A percentile compares a stretch with the other conserved stretches of the same genome.
phyloP scores from a whole-genome alignment of 1,139 yeast species.

The Candida sanyaensis region DNA sequence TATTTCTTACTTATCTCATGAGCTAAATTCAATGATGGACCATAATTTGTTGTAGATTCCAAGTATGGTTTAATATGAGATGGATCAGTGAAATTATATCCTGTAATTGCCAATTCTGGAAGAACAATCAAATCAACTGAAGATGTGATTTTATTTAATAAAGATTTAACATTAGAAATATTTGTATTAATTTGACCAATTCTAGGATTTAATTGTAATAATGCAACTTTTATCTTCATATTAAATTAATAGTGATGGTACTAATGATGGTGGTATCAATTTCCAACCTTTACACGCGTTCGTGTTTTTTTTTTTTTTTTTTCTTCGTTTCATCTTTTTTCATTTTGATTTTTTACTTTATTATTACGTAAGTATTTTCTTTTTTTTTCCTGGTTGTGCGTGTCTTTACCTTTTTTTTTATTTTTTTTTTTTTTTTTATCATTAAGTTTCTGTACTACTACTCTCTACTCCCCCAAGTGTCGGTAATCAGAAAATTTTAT shows the following conservation, averaged over 20 bases:
- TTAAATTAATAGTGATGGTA: neutral
- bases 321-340: too few relatives aligned
- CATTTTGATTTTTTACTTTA: too few relatives aligned
- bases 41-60: constrained; percentile 40
- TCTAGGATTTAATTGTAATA: constrained; percentile 68
- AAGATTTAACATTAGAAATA: constrained; percentile 44
- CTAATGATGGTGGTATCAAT: too few relatives aligned
- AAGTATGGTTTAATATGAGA: constrained; percentile 61
- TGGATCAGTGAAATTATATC: constrained; percentile 65
- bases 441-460: too few relatives aligned
- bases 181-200: constrained; percentile 63
- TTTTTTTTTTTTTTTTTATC: too few relatives aligned
- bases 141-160: constrained; percentile 25
- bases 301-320: too few relatives aligned
- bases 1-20: constrained; percentile 48
- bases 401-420: too few relatives aligned
- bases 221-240: constrained; percentile 52
- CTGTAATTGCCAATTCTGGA: constrained; percentile 86
- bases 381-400: too few relatives aligned
- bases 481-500: too few relatives aligned
- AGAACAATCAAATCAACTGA: constrained; percentile 62
- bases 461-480: too few relatives aligned
- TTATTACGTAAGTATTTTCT: too few relatives aligned
- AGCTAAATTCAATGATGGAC: constrained; percentile 61
- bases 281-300: too few relatives aligned